phyloP scores from a whole-genome alignment of 306 rosid genomes.

The Chamaecrista fasciculata region DNA sequence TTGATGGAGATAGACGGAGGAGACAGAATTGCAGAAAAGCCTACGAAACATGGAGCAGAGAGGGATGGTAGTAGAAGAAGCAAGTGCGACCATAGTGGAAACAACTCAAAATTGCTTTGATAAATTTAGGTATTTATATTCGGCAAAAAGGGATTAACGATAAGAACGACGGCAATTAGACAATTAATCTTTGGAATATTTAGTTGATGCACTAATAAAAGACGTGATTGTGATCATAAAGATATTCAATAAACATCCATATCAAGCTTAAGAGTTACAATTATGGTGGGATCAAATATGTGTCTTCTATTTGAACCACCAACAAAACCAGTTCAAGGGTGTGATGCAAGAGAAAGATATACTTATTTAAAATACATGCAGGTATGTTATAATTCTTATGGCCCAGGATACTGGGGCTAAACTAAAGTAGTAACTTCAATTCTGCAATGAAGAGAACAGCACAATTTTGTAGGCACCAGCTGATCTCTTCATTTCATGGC shows the following conservation, averaged over 20 bases:
- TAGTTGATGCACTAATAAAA: not conserved
- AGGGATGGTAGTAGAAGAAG: not conserved
- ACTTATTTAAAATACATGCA: slow-evolving; percentile 17
- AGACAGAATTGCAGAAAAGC: slow-evolving; percentile 36
- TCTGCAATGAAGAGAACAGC: slow-evolving; percentile 32
- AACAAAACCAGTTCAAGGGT: slow-evolving; percentile 1
- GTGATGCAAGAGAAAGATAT: not conserved
- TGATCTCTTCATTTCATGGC: slow-evolving; percentile 26
- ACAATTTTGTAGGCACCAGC: not conserved
- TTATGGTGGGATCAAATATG: not conserved
- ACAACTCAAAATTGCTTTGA: not conserved
- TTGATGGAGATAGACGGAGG: slow-evolving; percentile 23
- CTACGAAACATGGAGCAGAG: slow-evolving; percentile 49
- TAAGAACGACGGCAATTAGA: too few relatives aligned
- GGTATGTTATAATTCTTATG: not conserved
- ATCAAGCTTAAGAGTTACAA: not conserved
- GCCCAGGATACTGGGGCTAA: not conserved
- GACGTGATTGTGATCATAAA: not conserved
- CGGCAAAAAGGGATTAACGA: too few relatives aligned
- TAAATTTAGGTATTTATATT: not conserved
- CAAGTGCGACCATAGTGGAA: slow-evolving; percentile 9
- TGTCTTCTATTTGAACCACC: not conserved
- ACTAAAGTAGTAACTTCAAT: slow-evolving; percentile 22
- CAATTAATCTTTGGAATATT: too few relatives aligned
- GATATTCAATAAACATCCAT: not conserved